Conservation (phyloP, 371 early-diverging fungal species). For the Mortierella sp. region DNA sequence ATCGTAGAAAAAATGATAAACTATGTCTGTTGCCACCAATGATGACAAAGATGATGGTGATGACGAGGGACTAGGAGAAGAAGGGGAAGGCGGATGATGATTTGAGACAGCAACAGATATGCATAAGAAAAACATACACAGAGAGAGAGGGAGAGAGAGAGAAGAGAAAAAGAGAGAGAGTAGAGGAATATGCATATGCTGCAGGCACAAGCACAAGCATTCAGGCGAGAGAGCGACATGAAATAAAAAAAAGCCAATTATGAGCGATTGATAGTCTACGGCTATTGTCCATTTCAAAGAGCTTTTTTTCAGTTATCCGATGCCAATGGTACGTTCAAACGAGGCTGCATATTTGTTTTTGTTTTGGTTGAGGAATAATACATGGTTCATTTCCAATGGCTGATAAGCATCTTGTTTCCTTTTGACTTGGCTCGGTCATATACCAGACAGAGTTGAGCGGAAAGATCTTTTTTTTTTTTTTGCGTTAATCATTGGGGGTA, state of each 20-base stretch:
- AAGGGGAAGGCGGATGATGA: too few species aligned
- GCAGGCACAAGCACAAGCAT: not conserved
- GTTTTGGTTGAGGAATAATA: not conserved
- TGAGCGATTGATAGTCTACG: constrained; percentile 2
- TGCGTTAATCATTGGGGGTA: too few species aligned
- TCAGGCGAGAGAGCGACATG: not conserved
- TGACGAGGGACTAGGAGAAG: too few species aligned
- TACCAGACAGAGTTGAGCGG: too few species aligned
- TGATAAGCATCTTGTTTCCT: not conserved
- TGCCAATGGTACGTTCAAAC: not conserved
- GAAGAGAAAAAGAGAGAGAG: not conserved
- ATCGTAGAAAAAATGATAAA: too few species aligned
- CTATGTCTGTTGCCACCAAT: too few species aligned
- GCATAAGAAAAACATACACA: too few species aligned
- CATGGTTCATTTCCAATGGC: not conserved
- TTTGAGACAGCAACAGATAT: too few species aligned
- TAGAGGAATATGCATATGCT: too few species aligned
- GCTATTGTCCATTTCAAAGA: not conserved
- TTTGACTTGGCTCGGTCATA: too few species aligned
- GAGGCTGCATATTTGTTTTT: constrained; percentile 1
- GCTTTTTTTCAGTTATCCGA: not conserved
- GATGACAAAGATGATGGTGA: too few species aligned
- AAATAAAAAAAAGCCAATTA: not conserved
- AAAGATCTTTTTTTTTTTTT: too few species aligned
- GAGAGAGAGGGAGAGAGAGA: not conserved